Conservation (phyloP, 108 stramenopile species). For the Cyclotella baltica region DNA sequence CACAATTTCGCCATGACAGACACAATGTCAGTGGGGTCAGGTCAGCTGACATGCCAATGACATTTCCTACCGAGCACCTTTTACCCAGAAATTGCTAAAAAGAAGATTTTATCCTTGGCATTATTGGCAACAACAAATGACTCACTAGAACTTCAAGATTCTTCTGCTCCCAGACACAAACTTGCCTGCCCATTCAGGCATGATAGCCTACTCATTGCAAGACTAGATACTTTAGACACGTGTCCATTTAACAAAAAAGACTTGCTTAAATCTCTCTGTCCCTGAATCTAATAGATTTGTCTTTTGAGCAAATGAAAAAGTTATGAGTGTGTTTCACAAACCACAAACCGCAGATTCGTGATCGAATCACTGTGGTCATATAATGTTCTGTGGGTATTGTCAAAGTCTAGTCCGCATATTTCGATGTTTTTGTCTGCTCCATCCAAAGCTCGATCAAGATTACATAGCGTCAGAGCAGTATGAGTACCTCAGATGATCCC, state of each 20-base stretch:
- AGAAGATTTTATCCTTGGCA: too few species aligned
- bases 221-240: slow-evolving; percentile 86
- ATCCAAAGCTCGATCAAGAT: slow-evolving; percentile 90
- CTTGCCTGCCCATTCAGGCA: slow-evolving; percentile 93
- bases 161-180: slow-evolving; percentile 97
- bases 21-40: too few species aligned
- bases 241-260: slow-evolving; percentile 92
- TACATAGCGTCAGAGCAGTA: too few species aligned
- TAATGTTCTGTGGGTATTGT: slow-evolving; percentile 96
- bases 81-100: too few species aligned
- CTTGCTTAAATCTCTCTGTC: slow-evolving; percentile 97
- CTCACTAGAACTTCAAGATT: slow-evolving; percentile 97
- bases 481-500: too few species aligned
- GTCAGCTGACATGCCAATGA: too few species aligned
- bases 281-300: slow-evolving; percentile 94
- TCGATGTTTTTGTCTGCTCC: slow-evolving; percentile 98
- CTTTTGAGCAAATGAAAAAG: slow-evolving; percentile 96
- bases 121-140: too few species aligned
- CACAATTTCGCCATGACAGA: too few species aligned
- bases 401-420: slow-evolving; percentile 99
- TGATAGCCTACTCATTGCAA: slow-evolving; percentile 83
- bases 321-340: slow-evolving; percentile 91
- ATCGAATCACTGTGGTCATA: slow-evolving; percentile 97
- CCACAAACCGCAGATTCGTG: slow-evolving; percentile 91
- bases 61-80: too few species aligned